These are phyloP conservation scores for Polysphondylium violaceum DNA, from an alignment of 78 protist species.

Conservation along the genomic window DNA sequence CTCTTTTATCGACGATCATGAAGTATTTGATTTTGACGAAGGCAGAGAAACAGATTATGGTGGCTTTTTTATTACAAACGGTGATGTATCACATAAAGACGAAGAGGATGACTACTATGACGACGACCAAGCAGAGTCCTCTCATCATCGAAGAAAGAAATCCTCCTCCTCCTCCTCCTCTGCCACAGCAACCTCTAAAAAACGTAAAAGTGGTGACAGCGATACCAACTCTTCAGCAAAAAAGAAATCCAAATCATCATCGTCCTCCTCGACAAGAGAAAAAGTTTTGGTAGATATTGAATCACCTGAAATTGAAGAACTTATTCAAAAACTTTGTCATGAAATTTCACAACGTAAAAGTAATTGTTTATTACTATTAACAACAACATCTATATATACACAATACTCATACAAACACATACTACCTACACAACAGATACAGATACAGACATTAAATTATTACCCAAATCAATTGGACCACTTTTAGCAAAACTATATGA, in stretches of 20 bases:
- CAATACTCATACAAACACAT: too few relatives aligned
- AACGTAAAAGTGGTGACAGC: neutral
- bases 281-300: neutral
- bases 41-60: constrained; percentile 32
- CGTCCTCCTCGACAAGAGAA: neutral
- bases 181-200: neutral
- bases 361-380: too few relatives aligned
- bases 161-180: neutral
- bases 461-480: constrained; percentile 29
- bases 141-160: neutral
- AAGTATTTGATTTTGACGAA: neutral
- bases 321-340: constrained; percentile 1
- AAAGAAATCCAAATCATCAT: constrained; percentile 4
- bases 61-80: constrained; percentile 64
- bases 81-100: neutral
- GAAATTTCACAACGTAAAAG: too few relatives aligned
- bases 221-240: neutral
- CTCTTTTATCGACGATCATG: constrained; percentile 38
- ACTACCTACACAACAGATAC: neutral
- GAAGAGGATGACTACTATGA: constrained; percentile 7
- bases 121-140: neutral
- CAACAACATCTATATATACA: too few relatives aligned
- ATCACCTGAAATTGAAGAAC: constrained; percentile 23
- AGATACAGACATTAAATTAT: neutral
- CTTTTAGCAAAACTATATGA: constrained; percentile 41